Base-by-base conservation (phyloP, 2,329 filamentous ascomycete species). In the Macroventuria anomochaeta region DNA sequence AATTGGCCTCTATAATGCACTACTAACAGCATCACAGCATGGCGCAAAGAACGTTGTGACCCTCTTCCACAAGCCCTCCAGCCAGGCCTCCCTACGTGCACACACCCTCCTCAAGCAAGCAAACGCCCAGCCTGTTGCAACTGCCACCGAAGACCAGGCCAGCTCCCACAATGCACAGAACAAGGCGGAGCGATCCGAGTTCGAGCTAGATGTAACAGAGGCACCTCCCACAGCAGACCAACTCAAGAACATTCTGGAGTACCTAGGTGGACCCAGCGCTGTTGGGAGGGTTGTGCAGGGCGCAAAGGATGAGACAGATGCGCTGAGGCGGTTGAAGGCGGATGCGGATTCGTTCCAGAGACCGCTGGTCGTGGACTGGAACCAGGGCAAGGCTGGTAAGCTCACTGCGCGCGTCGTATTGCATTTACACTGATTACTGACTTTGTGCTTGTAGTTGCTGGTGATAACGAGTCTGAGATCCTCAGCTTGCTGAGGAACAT, bases 331-430 rank as follows among this genome's bases (percentile, higher is more conserved):
- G 76, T 86, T 96, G 68, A 90, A 88, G 74, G 82, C 88, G 76
- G 87, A 84, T 75, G 77, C 78, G 2, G 81, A 85, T 25, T 85
- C 75, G 66, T 93, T 97, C 74, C 79, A 88, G 67, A 79, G 88
- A 62, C 93, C 93, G 21, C 77, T 97, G 66, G 60, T 88, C 53
- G 93, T 97, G 46, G 93, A 97, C 74, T 97, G 95, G 95, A 91
- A 89, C 72, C 93, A 93, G 74, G 95, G 93, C 61, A 89, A 86
- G 74, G 93, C 88, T 39, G 80, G 89, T 78, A 75, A 49, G 77
- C 71, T 41, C 20, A 15, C 25, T 33, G 13, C 37, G 6, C 20
- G 8, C 7, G 10, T 21, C 13, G 21, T n/a, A 1, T 29, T 3
- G 8, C 28, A 10, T 10, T 23, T 18, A 23, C 26, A 38, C 26